Base-by-base conservation (phyloP, 2,329 filamentous ascomycete genomes). In the Botrytis aclada region DNA sequence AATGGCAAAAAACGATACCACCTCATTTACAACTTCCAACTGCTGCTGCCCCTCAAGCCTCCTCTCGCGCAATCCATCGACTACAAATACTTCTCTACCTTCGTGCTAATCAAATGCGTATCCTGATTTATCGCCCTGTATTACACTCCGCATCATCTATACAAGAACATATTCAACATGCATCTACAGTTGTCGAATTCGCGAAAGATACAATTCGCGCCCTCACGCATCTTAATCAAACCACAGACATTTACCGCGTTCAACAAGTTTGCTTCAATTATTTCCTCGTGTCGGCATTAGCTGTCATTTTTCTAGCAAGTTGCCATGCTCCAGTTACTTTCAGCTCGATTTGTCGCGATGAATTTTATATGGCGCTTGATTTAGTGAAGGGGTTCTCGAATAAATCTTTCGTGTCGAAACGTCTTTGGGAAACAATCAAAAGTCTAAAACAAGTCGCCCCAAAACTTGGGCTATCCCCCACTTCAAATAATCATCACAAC, bases 41-140 rank as follows among this genome's bases (percentile, higher is more conserved):
- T 34, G 56, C 83, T 77, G 87, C 80, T 83, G 89, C 80, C 77
- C 86, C 73, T 45, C 77, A 73, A 64, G 70, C 74, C 25, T 83
- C 83, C 18, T 72, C 83, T 80, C 72, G 82, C 80, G 45, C 83
- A 75, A 83, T 91, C 32, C 90, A 91, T 77, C 90, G 95, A 8
- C 85, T 97, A 20, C 91, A 93, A 74, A 91, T 98, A 64, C 90
- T 96, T 81, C 91, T 96, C 29, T 96, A 97, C 80, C 84, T 98
- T 25, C 89, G 95, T 56, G 89, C 94, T 60, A 98, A 97, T 78
- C 94, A 97, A 83, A 93, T 97, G 83, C 92, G 95, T 8, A 96
- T 95, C 73, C 90, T 94, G 80, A 92, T 98, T 41, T 95, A 97
- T 81, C 93, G 94, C 0, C 94, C 94, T 0, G 90, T 97, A 4